Evolutionary conservation across 305 asterid genomes (phyloP), one percentile per base, ranked within the genome.

Genomic region (Fraxinus sp.): DNA sequence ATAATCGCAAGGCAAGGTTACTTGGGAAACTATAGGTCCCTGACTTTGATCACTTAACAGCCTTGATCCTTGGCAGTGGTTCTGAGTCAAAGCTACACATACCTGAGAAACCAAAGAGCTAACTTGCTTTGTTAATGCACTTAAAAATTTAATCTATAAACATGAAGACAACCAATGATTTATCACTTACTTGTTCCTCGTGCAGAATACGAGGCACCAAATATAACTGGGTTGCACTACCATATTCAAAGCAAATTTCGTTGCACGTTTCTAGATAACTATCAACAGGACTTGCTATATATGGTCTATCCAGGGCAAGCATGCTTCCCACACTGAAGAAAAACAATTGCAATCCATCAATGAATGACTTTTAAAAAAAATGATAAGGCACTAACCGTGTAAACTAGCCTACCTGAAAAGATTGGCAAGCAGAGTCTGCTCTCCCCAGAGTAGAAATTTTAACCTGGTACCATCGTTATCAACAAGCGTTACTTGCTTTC

Each of bases 291-390:
- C 88, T 90, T 71, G 95, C 88, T 74, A 94, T 81, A 85, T 86
- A 96, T 83, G 99, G 99, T 80, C 90, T 89, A 84, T 94, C 98
- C 80, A 96, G 85, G 80, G 98, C 99, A 64, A 96, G 98, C 91
- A 90, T 93, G 84, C 98, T 93, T 86, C 99, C 99, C 46, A 91
- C 91, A 78, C 99, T 94, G 95, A 87, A 87, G 71, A 71, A 78
- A 83, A 79, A 66, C 32, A 81, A 84, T 55, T 11, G 80, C 86
- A 85, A 83, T 79, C 71, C 37, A 77, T 59, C 68, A 39, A 71
- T 52, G 39, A 70, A 68, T 80, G 16, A 82, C 32, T 49, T 49
- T 2, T 22, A 37, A 64, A 66, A 79, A 16, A 18, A 70, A 0
- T 73, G 52, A 16, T 49, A 73, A 78, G 81, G 41, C 81, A 33